A percentile compares a stretch with the other conserved stretches of the same genome.
phyloP scores from a whole-genome alignment of 202 grass and related monocot genomes.

The Elaeis oleifera region DNA sequence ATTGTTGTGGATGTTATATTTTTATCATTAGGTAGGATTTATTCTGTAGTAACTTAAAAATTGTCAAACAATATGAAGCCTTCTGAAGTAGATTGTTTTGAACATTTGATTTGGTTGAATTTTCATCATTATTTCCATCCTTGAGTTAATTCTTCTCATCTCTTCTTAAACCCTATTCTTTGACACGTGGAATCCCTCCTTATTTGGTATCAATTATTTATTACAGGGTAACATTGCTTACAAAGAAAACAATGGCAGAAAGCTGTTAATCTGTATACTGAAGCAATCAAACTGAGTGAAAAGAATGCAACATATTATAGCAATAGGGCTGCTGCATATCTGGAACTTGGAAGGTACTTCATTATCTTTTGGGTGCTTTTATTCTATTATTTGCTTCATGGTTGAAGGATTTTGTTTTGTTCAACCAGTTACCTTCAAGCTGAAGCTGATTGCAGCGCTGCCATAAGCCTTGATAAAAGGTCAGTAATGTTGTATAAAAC shows the following conservation, averaged over 20 bases:
- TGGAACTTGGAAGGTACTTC: conserved; percentile 62
- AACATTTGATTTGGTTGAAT: no score
- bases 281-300: conserved; percentile 89
- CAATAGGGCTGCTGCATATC: conserved; percentile 92
- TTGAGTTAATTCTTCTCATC: no score
- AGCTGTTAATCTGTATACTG: conserved; percentile 71
- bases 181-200: neutral
- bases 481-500: conserved; percentile 12
- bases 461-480: conserved; percentile 93
- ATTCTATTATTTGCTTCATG: conserved; percentile 1
- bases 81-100: no score
- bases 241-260: conserved; percentile 95
- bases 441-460: conserved; percentile 79
- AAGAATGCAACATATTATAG: conserved; percentile 86
- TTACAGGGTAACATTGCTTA: conserved; percentile 79
- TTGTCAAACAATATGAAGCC: no score
- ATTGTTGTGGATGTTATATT: no score
- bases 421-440: conserved; percentile 72
- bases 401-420: conserved; percentile 12
- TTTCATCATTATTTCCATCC: no score
- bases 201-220: conserved; percentile 1
- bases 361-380: neutral
- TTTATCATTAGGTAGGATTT: no score
- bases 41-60: no score
- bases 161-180: no score